Evolutionary conservation across 2,329 filamentous ascomycete genomes (phyloP).

Genomic region (Botryotinia convoluta): DNA sequence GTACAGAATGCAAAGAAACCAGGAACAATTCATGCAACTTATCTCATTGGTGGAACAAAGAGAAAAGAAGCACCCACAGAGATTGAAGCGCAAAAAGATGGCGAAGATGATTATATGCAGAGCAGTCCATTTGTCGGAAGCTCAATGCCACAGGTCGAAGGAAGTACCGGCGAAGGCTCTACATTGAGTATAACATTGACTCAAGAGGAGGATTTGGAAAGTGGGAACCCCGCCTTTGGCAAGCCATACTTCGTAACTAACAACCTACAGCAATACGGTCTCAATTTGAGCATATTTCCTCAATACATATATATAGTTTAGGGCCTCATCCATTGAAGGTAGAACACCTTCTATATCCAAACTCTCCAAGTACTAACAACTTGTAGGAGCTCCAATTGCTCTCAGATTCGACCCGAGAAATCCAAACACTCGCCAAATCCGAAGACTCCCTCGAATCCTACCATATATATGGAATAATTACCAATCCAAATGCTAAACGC

Average conservation of each 20-base stretch:
- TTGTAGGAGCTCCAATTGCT: slow-evolving; percentile 63
- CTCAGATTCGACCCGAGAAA: slow-evolving; percentile 64
- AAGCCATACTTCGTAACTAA: slow-evolving; percentile 18
- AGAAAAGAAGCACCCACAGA: slow-evolving; percentile 39
- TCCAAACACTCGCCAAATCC: slow-evolving; percentile 52
- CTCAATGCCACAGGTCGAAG: slow-evolving; percentile 57
- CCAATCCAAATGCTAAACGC: slow-evolving; percentile 64
- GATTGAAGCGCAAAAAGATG: slow-evolving; percentile 48
- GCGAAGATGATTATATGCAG: slow-evolving; percentile 65
- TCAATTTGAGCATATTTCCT: slow-evolving; percentile 68
- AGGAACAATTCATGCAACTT: slow-evolving; percentile 84
- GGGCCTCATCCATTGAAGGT: slow-evolving; percentile 67
- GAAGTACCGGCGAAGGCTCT: slow-evolving; percentile 50
- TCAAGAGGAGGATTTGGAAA: slow-evolving; percentile 68
- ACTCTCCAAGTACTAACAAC: slow-evolving; percentile 9
- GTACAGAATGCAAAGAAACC: slow-evolving; percentile 73
- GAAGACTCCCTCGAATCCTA: slow-evolving; percentile 59
- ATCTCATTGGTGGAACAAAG: slow-evolving; percentile 74
- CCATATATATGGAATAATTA: slow-evolving; percentile 69
- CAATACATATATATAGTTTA: slow-evolving; percentile 86
- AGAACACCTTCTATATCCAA: slow-evolving; percentile 23
- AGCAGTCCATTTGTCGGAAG: slow-evolving; percentile 65
- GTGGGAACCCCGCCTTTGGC: slow-evolving; percentile 43
- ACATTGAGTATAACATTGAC: slow-evolving; percentile 64
- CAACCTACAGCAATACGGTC: slow-evolving; percentile 56